Evolutionary conservation across 345 rosid genomes (phyloP).

Genomic region (Brassica incana): DNA sequence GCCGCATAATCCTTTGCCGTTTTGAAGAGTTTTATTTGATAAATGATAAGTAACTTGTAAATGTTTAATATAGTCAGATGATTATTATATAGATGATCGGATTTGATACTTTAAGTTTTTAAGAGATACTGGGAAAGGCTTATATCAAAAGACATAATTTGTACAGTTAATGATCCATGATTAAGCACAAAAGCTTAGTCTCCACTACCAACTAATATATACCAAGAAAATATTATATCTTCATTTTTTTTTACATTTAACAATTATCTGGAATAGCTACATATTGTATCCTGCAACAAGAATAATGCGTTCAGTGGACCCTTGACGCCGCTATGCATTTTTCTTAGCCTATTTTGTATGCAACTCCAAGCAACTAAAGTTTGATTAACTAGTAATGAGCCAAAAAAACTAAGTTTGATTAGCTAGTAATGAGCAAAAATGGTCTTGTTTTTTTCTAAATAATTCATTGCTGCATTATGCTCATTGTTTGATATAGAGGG

Average conservation of each 20-base stretch:
- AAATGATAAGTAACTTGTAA: no score
- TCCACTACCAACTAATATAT: conserved; percentile 17
- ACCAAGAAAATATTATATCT: not conserved
- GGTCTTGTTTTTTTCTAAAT: not conserved
- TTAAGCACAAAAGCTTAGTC: conserved; percentile 19
- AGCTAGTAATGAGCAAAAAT: not conserved
- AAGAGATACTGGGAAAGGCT: no score
- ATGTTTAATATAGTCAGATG: not conserved
- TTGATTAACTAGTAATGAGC: not conserved
- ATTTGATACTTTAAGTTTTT: not conserved
- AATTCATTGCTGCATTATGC: not conserved
- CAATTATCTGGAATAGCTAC: no score
- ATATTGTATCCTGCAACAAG: no score
- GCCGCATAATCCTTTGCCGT: no score
- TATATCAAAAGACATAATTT: conserved; percentile 14
- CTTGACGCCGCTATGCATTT: not conserved
- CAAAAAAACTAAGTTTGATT: no score
- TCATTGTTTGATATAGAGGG: conserved; percentile 3
- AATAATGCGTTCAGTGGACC: not conserved
- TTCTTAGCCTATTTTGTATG: not conserved
- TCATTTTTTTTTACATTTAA: no score
- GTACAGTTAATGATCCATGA: conserved; percentile 20
- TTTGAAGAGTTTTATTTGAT: no score
- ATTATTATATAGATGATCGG: conserved; percentile 14
- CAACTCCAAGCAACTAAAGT: not conserved